phyloP scores from a whole-genome alignment of 148 eudicot species.

The Gaultheria prostrata region DNA sequence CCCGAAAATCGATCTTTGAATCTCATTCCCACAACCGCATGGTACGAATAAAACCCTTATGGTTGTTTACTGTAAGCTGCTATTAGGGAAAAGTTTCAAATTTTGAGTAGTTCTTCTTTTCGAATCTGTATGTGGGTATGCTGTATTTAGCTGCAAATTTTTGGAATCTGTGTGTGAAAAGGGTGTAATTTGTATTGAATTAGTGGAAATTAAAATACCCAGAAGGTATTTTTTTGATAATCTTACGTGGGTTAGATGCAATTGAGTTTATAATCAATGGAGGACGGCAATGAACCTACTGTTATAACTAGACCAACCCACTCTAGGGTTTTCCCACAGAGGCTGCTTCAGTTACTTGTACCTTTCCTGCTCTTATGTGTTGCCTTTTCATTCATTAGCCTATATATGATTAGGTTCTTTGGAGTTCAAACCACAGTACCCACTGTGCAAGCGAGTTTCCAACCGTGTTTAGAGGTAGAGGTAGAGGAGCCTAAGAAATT shows the following conservation, averaged over 20 bases:
- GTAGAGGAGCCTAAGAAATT: slow-evolving; percentile 35
- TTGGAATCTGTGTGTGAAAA: not conserved
- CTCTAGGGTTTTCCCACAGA: slow-evolving; percentile 62
- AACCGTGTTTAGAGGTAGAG: slow-evolving; percentile 38
- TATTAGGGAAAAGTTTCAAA: not conserved
- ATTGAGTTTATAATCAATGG: slow-evolving; percentile 47
- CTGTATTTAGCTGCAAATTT: not conserved
- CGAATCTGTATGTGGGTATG: not conserved
- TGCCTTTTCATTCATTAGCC: slow-evolving; percentile 53
- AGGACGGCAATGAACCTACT: slow-evolving; percentile 67
- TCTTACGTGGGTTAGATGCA: slow-evolving; percentile 27
- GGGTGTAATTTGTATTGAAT: slow-evolving; percentile 15
- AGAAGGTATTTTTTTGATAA: slow-evolving; percentile 19
- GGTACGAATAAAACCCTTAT: not conserved
- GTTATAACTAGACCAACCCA: slow-evolving; percentile 40
- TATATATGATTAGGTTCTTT: slow-evolving; percentile 46
- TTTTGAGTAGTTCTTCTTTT: not conserved
- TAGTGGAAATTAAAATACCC: slow-evolving; percentile 10
- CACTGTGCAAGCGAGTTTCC: slow-evolving; percentile 37
- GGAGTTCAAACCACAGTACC: slow-evolving; percentile 45
- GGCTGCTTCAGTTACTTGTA: slow-evolving; percentile 45
- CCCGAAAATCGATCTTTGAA: not conserved
- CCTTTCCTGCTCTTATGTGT: slow-evolving; percentile 55
- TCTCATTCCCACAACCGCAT: not conserved
- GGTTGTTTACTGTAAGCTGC: not conserved